Evolutionary conservation across 257 asterid species (phyloP), one percentile per base, ranked within the genome.

Genomic region (Mitragyna speciosa): DNA sequence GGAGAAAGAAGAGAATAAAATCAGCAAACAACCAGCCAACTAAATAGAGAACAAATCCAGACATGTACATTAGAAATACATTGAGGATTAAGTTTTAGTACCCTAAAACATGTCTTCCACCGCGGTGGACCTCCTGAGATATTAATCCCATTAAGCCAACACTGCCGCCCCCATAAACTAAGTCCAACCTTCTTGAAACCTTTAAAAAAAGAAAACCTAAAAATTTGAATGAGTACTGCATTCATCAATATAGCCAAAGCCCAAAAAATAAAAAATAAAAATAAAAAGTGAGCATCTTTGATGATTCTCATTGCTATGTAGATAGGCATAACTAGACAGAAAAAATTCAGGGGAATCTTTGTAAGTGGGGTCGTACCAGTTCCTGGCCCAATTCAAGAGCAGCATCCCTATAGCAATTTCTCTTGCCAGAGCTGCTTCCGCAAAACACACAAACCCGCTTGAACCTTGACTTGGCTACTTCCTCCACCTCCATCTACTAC

Each of bases 391-490:
- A 71, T 30, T 88, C 76, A 59, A 88, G 76, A n/a, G 92, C 90
- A 76, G 92, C 90, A 72, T 81, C 90, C 73, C 82, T 83, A 51
- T 86, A 88, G 20, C 87, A 84, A 76, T 79, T 83, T 65, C 78
- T 88, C 65, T 81, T 88, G 6, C 92, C 90, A 70, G 84, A 65
- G 28, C 92, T 86, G 80, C 92, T 86, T 30, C 92, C 92, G 79
- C 92, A 86, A 77, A 88, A 88, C 48, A 88, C 92, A 85, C 92
- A 88, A 72, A 86, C 79, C 85, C 84, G 85, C 83, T 80, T 88
- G 83, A 88, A 88, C 82, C 88, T 85, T 39, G 90, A 84, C 79
- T 78, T 84, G n/a, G 30, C 78, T 26, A 12, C 85, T 65, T 43
- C 73, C 36, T 78, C 84, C 71, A 65, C 78, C 82, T 77, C 84